Base-by-base conservation (phyloP, 768 basidiomycete species). In the Suillus plorans region DNA sequence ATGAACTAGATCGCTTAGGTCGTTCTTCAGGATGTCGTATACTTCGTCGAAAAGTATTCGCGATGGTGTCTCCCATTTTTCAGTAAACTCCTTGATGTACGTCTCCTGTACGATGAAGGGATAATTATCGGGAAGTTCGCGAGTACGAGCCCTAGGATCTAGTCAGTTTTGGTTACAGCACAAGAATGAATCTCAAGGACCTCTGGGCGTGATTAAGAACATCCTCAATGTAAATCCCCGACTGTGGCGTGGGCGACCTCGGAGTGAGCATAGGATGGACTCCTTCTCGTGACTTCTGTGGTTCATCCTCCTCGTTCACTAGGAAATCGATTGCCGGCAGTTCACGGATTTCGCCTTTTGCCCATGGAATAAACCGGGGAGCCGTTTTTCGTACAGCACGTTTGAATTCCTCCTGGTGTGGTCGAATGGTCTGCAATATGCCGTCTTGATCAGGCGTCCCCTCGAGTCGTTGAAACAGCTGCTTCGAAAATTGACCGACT, bases 121-220 rank as follows among this genome's bases (percentile, higher is more conserved):
- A 65, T 85, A 89, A 65, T 83, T 82, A 16, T 84, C 87, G 0
- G 89, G 90, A 0, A 92, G 80, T 68, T 92, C 90, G 1, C 91
- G 84, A 1, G 89, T 88, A 4, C 87, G 82, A 1, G 90, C 85
- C 25, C 91, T 92, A 63, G 10, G 18, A 59, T 14, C 47, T 39
- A 60, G 49, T 18, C 34, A 60, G 37, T 41, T 44, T 14, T 61
- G 9, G 9, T 28, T 36, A 16, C 4, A 22, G 64, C n/a, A 44
- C 31, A 8, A 16, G 31, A 41, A 22, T 14, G 41, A 34, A 22
- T 22, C 3, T 0, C 20, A 10, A 41, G 5, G 2, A 89, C 89
- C 76, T 69, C 34, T 79, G 70, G 0, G 85, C 86, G 3, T 75
- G 73, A 13, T 74, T 62, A 53, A 85, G 68, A 5, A 89, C 86